Base-by-base conservation (phyloP, 1,139 yeast genomes). In the Williopsis jadinii region DNA sequence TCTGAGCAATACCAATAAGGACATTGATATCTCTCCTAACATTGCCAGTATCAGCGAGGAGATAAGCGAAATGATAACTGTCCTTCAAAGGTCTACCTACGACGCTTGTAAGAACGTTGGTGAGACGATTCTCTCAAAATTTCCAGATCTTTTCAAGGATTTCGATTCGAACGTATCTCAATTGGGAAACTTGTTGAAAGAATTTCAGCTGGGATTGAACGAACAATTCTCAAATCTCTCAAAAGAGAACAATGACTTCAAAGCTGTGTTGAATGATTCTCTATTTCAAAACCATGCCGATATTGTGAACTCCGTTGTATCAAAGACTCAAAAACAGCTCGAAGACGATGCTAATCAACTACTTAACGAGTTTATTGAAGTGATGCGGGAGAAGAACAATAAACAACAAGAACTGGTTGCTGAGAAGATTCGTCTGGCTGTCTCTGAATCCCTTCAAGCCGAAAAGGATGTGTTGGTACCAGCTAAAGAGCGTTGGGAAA, bases 211-310 rank as follows among this genome's bases (percentile, higher is more conserved):
- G 0, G 36, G 39, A 3, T 34, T 59, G 29, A 52, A 47, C 24
- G 45, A 47, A 2, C 48, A 50, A 12, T 52, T 55, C 31, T 46
- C 55, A 1, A 43, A 45, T 8, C 46, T 55, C 36, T 42, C 53
- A 13, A 41, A 47, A 51, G 50, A 56, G 43, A 50, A 63, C 42
- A 63, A 62, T 40, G 59, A 59, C 33, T 51, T 66, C 35, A 63
- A 57, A 39, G 54, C 55, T 11, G 57, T 55, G 27, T 44, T 66
- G 10, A 52, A 58, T 33, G 62, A 60, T 14, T 52, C 59, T 12
- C 49, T 66, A 34, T 62, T 63, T 46, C 58, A 57, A 38, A 62
- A 59, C 40, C 63, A 63, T 37, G 51, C 56, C 34, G 56, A 58
- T 28, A 43, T 61, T 26, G 50, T 63, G 3, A 48, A 53, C 14